Percentiles rank a stretch among this genome's conserved stretches.
These are phyloP conservation scores for Roridomyces roridus DNA, from an alignment of 768 basidiomycete species.

Conservation along the genomic window DNA sequence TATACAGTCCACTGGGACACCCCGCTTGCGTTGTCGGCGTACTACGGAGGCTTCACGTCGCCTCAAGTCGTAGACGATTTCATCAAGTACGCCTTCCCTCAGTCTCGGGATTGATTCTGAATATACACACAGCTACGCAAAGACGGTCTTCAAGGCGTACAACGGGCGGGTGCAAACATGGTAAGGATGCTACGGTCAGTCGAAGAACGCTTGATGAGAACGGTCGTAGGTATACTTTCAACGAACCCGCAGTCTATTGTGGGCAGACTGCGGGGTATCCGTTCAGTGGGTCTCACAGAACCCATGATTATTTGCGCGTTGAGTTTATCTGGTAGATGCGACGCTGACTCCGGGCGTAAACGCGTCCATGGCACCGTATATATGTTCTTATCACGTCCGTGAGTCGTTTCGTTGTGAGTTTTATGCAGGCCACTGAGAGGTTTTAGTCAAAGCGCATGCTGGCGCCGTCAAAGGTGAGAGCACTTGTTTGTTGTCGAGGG, in stretches of 20 bases:
- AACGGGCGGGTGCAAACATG: conserved; percentile 57
- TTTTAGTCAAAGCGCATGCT: conserved; percentile 52
- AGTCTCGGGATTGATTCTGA: background rate
- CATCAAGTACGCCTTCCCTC: conserved; percentile 40
- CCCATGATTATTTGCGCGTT: too few relatives aligned
- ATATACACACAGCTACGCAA: conserved; percentile 46
- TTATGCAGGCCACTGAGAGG: background rate
- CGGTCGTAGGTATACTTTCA: conserved; percentile 54
- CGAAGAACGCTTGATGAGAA: too few relatives aligned
- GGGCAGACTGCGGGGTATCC: conserved; percentile 43
- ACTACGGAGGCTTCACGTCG: conserved; percentile 57
- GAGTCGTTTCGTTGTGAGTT: conserved; percentile 15
- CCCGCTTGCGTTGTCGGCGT: conserved; percentile 51
- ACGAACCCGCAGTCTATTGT: conserved; percentile 55
- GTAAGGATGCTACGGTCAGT: conserved; percentile 30
- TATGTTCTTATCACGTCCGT: conserved; percentile 52
- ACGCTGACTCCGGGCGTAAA: conserved; percentile 50
- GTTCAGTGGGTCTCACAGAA: conserved; percentile 39
- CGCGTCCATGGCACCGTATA: conserved; percentile 48
- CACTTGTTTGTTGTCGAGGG: background rate
- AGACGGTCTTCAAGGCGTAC: conserved; percentile 53
- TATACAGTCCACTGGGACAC: conserved; percentile 57
- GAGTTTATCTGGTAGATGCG: conserved; percentile 32
- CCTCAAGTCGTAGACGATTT: conserved; percentile 54
- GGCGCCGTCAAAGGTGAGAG: conserved; percentile 52